These are phyloP conservation scores for Trichosporon sp. DNA, from an alignment of 1,284 basidiomycete species.

Conservation along the genomic window DNA sequence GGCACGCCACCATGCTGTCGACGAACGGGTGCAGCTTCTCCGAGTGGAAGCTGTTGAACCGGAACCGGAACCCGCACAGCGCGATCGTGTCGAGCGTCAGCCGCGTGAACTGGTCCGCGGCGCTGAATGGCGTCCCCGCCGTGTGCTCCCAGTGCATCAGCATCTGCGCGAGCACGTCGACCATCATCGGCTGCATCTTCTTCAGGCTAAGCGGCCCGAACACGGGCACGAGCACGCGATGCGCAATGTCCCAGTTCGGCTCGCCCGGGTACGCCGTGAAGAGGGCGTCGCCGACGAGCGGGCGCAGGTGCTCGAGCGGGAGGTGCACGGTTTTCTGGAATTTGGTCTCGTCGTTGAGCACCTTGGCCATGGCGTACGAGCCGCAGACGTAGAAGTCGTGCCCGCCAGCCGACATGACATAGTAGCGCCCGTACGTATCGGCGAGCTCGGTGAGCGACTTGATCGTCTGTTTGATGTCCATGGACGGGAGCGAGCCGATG, in stretches of 20 bases:
- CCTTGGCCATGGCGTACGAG: constrained; percentile 51
- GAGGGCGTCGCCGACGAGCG: constrained; percentile 29
- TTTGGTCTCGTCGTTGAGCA: constrained; percentile 53
- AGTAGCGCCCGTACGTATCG: not conserved
- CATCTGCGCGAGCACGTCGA: constrained; percentile 54
- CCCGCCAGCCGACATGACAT: not conserved
- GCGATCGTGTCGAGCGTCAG: constrained; percentile 17
- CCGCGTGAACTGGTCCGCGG: constrained; percentile 3
- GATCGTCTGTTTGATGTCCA: not conserved
- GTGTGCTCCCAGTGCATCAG: constrained; percentile 24
- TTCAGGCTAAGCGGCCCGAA: constrained; percentile 54
- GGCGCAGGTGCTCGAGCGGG: constrained; percentile 50
- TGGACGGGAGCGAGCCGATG: not conserved
- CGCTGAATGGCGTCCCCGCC: not conserved
- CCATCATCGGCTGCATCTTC: constrained; percentile 54
- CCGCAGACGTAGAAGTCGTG: constrained; percentile 20
- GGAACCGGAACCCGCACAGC: constrained; percentile 49
- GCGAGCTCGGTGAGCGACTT: not conserved
- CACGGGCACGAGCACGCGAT: constrained; percentile 56
- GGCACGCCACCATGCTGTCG: constrained; percentile 47
- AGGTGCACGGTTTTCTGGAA: constrained; percentile 52
- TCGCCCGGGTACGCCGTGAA: constrained; percentile 51
- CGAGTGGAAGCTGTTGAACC: constrained; percentile 38
- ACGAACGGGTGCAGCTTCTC: constrained; percentile 51
- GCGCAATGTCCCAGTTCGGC: constrained; percentile 52